Evolutionary conservation across 1,284 basidiomycete species (phyloP).

Genomic region (Boletus mariae): DNA sequence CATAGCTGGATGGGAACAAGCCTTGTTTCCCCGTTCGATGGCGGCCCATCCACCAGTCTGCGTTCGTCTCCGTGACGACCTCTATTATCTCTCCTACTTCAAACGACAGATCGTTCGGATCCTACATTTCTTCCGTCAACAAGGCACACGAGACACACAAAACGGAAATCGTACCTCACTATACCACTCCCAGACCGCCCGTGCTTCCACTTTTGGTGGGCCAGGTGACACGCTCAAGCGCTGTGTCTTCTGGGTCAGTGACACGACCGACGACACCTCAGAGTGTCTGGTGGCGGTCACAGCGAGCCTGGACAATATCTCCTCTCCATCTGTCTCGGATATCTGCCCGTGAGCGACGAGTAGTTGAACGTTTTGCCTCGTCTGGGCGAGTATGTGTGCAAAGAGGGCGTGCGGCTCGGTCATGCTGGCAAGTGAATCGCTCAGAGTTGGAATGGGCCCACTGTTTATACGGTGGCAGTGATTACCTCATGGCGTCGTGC

Average conservation of each 20-base stretch:
- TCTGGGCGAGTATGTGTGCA: constrained; percentile 57
- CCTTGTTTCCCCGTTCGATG: constrained; percentile 43
- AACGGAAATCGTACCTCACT: constrained; percentile 24
- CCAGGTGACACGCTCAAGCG: constrained; percentile 25
- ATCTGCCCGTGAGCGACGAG: constrained; percentile 60
- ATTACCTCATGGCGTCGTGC: constrained; percentile 21
- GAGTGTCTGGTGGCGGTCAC: not conserved
- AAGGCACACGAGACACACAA: constrained; percentile 8
- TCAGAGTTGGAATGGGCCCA: not conserved
- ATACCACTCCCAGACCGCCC: constrained; percentile 29
- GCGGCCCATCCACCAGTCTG: constrained; percentile 41
- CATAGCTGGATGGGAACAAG: constrained; percentile 57
- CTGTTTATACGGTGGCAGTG: constrained; percentile 16
- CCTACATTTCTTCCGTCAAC: constrained; percentile 37
- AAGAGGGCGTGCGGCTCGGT: constrained; percentile 20
- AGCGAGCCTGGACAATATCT: constrained; percentile 50
- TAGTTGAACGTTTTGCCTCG: constrained; percentile 62
- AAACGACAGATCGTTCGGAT: constrained; percentile 41
- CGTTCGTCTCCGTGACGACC: constrained; percentile 36
- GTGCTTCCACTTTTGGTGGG: constrained; percentile 27
- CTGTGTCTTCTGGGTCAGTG: constrained; percentile 26
- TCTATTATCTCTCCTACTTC: constrained; percentile 37
- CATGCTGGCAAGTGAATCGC: constrained; percentile 16
- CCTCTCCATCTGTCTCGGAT: constrained; percentile 49
- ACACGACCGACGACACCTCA: constrained; percentile 16